Evolutionary conservation across 73 alveolate genomes (phyloP), one percentile per base, ranked within the genome.

Genomic region (Symbiodinium pilosum): DNA sequence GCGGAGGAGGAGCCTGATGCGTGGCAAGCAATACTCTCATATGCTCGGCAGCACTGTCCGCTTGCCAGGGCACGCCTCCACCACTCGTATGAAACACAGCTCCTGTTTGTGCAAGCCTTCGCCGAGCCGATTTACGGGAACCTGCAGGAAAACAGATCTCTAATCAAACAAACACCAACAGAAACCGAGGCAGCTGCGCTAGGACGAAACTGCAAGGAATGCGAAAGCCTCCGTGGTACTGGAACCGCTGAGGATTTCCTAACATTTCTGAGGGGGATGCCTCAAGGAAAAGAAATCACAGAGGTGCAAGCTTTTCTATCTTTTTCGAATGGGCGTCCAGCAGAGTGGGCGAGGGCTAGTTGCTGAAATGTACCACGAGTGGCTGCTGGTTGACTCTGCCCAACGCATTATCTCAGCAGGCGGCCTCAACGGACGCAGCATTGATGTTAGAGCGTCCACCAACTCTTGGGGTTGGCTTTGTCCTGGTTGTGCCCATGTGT

Each of bases 1-100:
- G 81, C 21, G 81, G 81, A 34, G 81, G 81, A 34, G 81, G 81
- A 64, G 81, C 81, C 81, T 64, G 81, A 34, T n/a, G n/a, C n/a
- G n/a, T n/a, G n/a, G n/a, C n/a, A n/a, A n/a, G n/a, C n/a, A n/a
- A n/a, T n/a, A n/a, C n/a, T n/a, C n/a, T n/a, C n/a, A n/a, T n/a
- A n/a, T n/a, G n/a, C n/a, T n/a, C n/a, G n/a, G n/a, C n/a, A n/a
- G n/a, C n/a, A n/a, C n/a, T n/a, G n/a, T n/a, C n/a, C n/a, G n/a
- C n/a, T n/a, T n/a, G n/a, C n/a, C 2, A 56, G 32, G 38, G 34
- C 81, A 28, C 81, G 39, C 81, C 81, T 64, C 81, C 81, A 64
- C 81, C 4, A 64, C 81, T 64, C 81, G 81, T 24, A 64, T 64
- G 12, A 64, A 64, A n/a, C 81, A 64, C 0, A 64, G 81, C 81